A percentile compares a stretch with the other conserved stretches of the same genome.
Conservation (phyloP, 805 yeast species). For the Ogataea henricii region DNA sequence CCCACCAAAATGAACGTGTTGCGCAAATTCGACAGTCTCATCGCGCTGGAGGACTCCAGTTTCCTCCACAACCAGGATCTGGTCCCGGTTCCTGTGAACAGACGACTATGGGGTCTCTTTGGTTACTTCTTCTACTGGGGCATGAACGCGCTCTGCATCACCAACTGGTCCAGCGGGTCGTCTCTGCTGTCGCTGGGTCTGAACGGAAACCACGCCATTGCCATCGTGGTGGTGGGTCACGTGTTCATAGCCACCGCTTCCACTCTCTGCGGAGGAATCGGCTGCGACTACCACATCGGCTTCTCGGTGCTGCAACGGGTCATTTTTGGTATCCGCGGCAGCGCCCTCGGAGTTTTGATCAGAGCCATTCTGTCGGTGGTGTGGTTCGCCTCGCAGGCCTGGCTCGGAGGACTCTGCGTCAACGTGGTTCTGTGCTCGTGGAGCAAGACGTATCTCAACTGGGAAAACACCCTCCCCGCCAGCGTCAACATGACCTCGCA, state of each 20-base stretch:
- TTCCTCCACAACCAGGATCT: slow-evolving; percentile 24
- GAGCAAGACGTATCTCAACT: slow-evolving; percentile 39
- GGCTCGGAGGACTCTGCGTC: slow-evolving; percentile 47
- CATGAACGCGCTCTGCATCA: slow-evolving; percentile 34
- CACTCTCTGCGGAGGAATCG: slow-evolving; percentile 49
- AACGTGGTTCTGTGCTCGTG: slow-evolving; percentile 40
- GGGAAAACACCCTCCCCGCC: slow-evolving; percentile 43
- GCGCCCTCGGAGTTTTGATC: slow-evolving; percentile 44
- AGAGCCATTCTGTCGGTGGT: slow-evolving; percentile 47
- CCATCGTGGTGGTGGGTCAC: slow-evolving; percentile 49
- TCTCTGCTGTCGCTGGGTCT: slow-evolving; percentile 49
- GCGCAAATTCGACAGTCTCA: background rate
- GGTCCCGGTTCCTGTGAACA: slow-evolving; percentile 40
- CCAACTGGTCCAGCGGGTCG: slow-evolving; percentile 37
- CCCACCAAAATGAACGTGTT: slow-evolving; percentile 2
- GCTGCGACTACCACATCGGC: slow-evolving; percentile 52
- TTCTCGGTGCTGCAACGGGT: slow-evolving; percentile 47
- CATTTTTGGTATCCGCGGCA: slow-evolving; percentile 50
- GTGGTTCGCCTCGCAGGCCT: slow-evolving; percentile 49
- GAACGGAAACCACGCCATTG: slow-evolving; percentile 47
- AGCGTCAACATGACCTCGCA: slow-evolving; percentile 42
- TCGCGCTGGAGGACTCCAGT: slow-evolving; percentile 8
- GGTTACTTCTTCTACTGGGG: slow-evolving; percentile 23
- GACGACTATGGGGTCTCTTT: slow-evolving; percentile 41
- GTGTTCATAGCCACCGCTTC: slow-evolving; percentile 45